A percentile compares a stretch with the other conserved stretches of the same genome.
Evolutionary conservation across 108 stramenopile genomes (phyloP).

Genomic region (Fistulifera solaris): DNA sequence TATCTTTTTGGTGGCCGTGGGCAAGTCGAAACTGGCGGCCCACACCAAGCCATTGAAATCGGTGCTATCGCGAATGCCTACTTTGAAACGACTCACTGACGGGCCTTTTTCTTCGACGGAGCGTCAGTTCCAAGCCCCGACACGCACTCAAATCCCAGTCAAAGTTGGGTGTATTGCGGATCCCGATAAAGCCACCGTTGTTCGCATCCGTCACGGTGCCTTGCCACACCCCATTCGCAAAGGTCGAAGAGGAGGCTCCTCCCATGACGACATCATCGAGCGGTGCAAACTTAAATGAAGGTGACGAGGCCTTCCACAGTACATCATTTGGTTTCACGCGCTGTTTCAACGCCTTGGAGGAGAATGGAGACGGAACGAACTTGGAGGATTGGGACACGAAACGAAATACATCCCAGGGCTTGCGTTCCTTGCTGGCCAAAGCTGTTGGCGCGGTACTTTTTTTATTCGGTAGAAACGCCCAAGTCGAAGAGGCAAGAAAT

Average conservation of each 20-base stretch:
- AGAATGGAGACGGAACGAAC: constrained; percentile 43
- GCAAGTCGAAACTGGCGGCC: constrained; percentile 26
- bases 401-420: constrained; percentile 58
- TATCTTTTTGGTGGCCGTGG: not conserved
- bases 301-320: constrained; percentile 28
- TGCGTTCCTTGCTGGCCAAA: constrained; percentile 10
- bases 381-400: constrained; percentile 66
- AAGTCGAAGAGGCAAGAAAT: too few relatives aligned
- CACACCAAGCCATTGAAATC: constrained; percentile 81
- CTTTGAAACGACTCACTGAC: constrained; percentile 38
- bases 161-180: constrained; percentile 52
- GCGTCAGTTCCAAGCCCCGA: constrained; percentile 41
- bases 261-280: constrained; percentile 85
- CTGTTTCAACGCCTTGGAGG: constrained; percentile 5
- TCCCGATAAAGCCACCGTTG: constrained; percentile 79
- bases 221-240: constrained; percentile 61
- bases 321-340: constrained; percentile 26
- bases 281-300: constrained; percentile 45
- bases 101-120: constrained; percentile 15
- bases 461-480: too few relatives aligned
- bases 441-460: too few relatives aligned
- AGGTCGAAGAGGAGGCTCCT: constrained; percentile 58
- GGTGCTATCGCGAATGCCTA: constrained; percentile 59
- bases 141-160: constrained; percentile 54
- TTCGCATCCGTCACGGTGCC: constrained; percentile 73